A percentile compares a stretch with the other conserved stretches of the same genome.
These are phyloP conservation scores for Bipolaris gigantea DNA, from an alignment of 2,329 filamentous ascomycete genomes.

Conservation along the genomic window DNA sequence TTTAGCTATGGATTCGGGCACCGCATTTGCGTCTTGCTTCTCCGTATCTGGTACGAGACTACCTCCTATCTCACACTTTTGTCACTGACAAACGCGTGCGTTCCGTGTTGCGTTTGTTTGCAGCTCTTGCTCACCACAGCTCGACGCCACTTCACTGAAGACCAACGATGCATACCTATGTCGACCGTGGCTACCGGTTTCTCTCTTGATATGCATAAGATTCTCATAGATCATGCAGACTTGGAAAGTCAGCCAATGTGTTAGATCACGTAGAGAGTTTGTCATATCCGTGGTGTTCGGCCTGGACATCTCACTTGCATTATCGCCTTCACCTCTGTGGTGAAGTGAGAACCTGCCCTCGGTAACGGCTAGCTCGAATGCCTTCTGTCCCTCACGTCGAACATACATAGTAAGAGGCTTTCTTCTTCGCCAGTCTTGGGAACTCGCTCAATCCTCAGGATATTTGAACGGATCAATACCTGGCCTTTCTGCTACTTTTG, in stretches of 20 bases:
- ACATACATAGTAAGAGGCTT: background rate
- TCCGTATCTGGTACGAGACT: background rate
- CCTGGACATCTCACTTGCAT: slow-evolving; percentile 4
- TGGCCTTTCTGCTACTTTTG: background rate
- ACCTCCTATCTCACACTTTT: background rate
- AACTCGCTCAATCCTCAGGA: background rate
- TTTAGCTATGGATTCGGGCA: background rate
- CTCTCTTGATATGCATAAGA: background rate
- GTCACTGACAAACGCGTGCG: background rate
- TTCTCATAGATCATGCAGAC: background rate
- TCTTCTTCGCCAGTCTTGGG: background rate
- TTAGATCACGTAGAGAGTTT: background rate
- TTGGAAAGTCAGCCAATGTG: background rate
- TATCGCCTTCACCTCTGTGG: slow-evolving; percentile 8
- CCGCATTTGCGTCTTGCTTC: background rate
- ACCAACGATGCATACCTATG: background rate
- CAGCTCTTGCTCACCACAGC: background rate
- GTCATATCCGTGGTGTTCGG: background rate
- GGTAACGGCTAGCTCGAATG: background rate
- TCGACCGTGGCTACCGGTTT: background rate
- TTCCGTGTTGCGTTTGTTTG: slow-evolving; percentile 2
- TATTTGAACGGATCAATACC: background rate
- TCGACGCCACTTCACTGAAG: background rate
- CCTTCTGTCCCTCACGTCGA: background rate
- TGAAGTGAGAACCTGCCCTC: slow-evolving; percentile 2